phyloP scores from a whole-genome alignment of 78 protist genomes.

The Protostelium mycophagum region DNA sequence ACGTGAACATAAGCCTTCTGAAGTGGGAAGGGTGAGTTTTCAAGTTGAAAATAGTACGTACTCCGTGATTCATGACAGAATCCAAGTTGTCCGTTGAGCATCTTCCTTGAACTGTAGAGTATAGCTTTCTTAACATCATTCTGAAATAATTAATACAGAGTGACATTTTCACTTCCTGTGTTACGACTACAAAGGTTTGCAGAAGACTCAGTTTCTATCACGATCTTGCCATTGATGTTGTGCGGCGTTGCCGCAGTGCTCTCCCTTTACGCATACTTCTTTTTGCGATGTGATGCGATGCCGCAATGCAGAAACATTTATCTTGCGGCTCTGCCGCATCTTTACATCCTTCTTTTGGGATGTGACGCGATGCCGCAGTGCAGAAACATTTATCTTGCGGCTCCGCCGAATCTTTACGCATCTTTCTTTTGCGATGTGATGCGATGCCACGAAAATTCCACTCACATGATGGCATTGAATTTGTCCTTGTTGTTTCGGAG shows the following conservation, averaged over 20 bases:
- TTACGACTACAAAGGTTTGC: too few species aligned
- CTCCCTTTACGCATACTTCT: too few species aligned
- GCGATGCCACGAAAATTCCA: not conserved
- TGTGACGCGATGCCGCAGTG: not conserved
- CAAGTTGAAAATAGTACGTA: too few species aligned
- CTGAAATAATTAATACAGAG: not conserved
- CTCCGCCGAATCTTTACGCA: not conserved
- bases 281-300: too few species aligned
- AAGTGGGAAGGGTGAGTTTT: not conserved
- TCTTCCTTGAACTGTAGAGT: slow-evolving; percentile 68
- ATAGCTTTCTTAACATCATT: slow-evolving; percentile 78
- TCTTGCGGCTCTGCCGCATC: too few species aligned
- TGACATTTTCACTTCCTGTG: too few species aligned
- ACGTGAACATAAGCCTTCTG: not conserved
- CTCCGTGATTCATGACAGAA: slow-evolving; percentile 77
- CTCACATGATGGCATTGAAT: slow-evolving; percentile 71
- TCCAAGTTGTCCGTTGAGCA: slow-evolving; percentile 74
- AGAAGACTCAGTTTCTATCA: too few species aligned
- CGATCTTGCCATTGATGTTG: too few species aligned
- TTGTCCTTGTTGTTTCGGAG: slow-evolving; percentile 68
- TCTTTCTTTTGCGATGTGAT: too few species aligned
- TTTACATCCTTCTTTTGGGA: too few species aligned
- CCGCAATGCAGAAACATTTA: not conserved
- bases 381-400: not conserved
- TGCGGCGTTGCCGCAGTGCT: too few species aligned